Conservation (phyloP, 1,284 basidiomycete species). For the Apiotrichum sp. region DNA sequence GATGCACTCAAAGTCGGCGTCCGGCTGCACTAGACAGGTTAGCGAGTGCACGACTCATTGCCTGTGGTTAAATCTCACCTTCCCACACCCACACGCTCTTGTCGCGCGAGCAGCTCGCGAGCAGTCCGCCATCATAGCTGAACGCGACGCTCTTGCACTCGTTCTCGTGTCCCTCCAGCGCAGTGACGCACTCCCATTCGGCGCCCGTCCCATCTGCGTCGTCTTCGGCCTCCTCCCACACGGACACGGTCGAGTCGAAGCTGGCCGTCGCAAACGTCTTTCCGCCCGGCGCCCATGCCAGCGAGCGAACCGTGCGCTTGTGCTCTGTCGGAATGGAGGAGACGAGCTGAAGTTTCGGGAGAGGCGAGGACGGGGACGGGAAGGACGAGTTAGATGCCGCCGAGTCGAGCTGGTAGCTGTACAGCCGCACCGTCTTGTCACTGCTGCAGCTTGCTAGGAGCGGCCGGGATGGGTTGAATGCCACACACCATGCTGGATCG, state of each 20-base stretch:
- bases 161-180: slow-evolving; percentile 92
- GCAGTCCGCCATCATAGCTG: slow-evolving; percentile 65
- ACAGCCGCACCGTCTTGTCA: slow-evolving; percentile 85
- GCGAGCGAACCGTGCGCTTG: slow-evolving; percentile 77
- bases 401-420: slow-evolving; percentile 56
- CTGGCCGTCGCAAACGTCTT: slow-evolving; percentile 85
- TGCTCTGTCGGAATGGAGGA: slow-evolving; percentile 75
- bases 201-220: slow-evolving; percentile 27
- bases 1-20: slow-evolving; percentile 92
- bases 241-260: slow-evolving; percentile 86
- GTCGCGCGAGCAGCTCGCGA: slow-evolving; percentile 91
- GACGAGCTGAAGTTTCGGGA: slow-evolving; percentile 53
- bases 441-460: slow-evolving; percentile 88
- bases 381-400: slow-evolving; percentile 13
- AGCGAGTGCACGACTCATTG: background rate
- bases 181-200: slow-evolving; percentile 57
- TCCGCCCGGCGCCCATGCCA: slow-evolving; percentile 89
- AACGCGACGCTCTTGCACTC: slow-evolving; percentile 96
- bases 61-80: slow-evolving; percentile 52
- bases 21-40: slow-evolving; percentile 62
- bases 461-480: slow-evolving; percentile 82
- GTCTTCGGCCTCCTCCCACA: slow-evolving; percentile 73
- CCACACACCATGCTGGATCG: slow-evolving; percentile 79
- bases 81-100: slow-evolving; percentile 99
- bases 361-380: slow-evolving; percentile 13